Conservation (phyloP, 2,329 filamentous ascomycete genomes). For the Botrytis sinoallii region DNA sequence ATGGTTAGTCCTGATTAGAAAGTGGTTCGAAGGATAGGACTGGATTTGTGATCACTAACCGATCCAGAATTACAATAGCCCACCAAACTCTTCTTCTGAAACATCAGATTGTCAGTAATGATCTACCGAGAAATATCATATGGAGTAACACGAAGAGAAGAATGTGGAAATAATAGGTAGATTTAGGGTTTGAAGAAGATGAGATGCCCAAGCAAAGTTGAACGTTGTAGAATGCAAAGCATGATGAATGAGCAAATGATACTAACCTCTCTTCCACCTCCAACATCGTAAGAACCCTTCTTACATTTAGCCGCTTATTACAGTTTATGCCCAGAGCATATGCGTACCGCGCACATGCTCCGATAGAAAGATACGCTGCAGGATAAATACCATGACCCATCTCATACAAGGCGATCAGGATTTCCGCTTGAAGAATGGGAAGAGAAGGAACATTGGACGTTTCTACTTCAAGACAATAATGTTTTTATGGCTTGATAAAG, state of each 20-base stretch:
- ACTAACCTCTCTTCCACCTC: not conserved
- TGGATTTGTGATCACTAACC: not conserved
- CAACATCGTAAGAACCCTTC: not conserved
- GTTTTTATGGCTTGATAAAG: not conserved
- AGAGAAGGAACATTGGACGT: not conserved
- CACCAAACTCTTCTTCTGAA: not conserved
- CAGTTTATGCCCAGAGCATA: not conserved
- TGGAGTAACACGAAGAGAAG: not conserved
- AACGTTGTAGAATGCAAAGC: not conserved
- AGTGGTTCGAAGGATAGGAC: not conserved
- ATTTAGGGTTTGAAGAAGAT: not conserved
- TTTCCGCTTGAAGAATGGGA: not conserved
- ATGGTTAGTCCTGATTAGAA: not conserved
- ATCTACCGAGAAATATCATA: not conserved
- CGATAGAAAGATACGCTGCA: not conserved
- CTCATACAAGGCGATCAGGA: not conserved
- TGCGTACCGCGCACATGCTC: not conserved
- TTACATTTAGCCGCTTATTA: not conserved
- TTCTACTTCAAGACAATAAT: not conserved
- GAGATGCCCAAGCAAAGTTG: not conserved
- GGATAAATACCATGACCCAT: not conserved
- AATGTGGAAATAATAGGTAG: not conserved
- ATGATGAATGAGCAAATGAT: not conserved
- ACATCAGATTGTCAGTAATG: not conserved
- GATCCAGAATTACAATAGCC: not conserved